Evolutionary conservation across 1,284 basidiomycete species (phyloP), one percentile per base, ranked within the genome.

Genomic region (Puccinia coronata): DNA sequence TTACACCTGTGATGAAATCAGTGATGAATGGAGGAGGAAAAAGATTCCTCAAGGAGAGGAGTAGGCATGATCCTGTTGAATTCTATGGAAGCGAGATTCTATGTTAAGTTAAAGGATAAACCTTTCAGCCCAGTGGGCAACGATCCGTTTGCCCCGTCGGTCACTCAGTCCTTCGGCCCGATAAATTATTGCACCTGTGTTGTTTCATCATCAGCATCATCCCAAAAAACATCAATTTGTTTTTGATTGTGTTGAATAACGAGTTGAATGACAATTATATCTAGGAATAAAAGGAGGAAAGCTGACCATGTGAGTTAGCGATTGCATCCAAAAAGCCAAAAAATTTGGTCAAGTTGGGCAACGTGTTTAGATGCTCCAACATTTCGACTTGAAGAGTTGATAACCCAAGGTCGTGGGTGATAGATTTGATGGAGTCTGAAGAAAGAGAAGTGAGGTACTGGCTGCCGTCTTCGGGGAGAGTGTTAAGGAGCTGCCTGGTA

Each of bases 121-220:
- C 23, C 63, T 63, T 49, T 78, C 63, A 41, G 49, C 63, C 76
- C 76, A 78, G 70, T 78, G 76, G 20, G 31, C 49, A 0, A 67
- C 76, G 9, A 78, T 25, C 6, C 23, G 47, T 41, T 55, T 67
- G 2, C 76, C 76, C 2, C 76, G 47, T 55, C 23, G 31, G 57
- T 78, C 76, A 28, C 61, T 78, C 11, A 78, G 36, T 31, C 59
- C 61, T 18, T 73, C 70, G 12, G 47, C 76, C 12, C 76, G 36
- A 41, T 69, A 78, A 39, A 78, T 78, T 28, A 78, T 78, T 5
- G 76, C 63, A 25, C 76, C 76, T 78, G 25, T 57, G 12, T 3
- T 1, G 12, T 74, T 36, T 1, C 28, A 31, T 57, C 23, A 74
- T n/a, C 51, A 59, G 14, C 14, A 57, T 28, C 20, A 61, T 34